Evolutionary conservation across 2,329 filamentous ascomycete species (phyloP).

Genomic region (Pseudogymnoascus sp.): DNA sequence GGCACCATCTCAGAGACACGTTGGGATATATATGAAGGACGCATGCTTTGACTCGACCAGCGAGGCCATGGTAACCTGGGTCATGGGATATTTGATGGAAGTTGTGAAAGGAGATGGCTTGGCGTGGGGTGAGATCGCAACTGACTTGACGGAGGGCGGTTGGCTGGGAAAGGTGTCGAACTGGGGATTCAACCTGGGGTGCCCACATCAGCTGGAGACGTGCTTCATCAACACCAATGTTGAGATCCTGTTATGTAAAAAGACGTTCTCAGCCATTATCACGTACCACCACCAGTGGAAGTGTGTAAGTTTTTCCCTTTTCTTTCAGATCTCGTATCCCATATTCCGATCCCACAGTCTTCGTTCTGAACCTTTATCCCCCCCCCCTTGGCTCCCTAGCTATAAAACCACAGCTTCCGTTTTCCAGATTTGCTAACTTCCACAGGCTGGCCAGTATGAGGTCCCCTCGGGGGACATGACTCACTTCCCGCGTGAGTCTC

Average conservation of each 20-base stretch:
- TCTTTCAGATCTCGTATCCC: not conserved
- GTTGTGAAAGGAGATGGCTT: not conserved
- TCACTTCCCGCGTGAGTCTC: not conserved
- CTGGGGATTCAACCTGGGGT: not conserved
- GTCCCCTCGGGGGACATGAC: not conserved
- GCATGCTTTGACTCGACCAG: not conserved
- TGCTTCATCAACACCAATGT: not conserved
- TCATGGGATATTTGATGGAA: not conserved
- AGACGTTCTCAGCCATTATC: not conserved
- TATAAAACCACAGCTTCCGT: not conserved
- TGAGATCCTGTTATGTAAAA: not conserved
- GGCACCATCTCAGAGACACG: not conserved
- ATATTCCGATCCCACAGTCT: not conserved
- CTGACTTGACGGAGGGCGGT: not conserved
- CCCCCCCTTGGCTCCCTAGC: not conserved
- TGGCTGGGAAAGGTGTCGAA: not conserved
- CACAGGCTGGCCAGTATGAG: not conserved
- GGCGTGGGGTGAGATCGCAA: not conserved
- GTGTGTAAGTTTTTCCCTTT: slow-evolving; percentile 2
- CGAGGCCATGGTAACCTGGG: not conserved
- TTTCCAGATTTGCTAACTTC: not conserved
- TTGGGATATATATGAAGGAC: not conserved
- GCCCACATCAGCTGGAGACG: not conserved
- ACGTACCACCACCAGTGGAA: slow-evolving; percentile 4
- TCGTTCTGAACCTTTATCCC: not conserved